These are phyloP conservation scores for Monilinia fructicola DNA, from an alignment of 2,329 filamentous ascomycete species.

Conservation along the genomic window DNA sequence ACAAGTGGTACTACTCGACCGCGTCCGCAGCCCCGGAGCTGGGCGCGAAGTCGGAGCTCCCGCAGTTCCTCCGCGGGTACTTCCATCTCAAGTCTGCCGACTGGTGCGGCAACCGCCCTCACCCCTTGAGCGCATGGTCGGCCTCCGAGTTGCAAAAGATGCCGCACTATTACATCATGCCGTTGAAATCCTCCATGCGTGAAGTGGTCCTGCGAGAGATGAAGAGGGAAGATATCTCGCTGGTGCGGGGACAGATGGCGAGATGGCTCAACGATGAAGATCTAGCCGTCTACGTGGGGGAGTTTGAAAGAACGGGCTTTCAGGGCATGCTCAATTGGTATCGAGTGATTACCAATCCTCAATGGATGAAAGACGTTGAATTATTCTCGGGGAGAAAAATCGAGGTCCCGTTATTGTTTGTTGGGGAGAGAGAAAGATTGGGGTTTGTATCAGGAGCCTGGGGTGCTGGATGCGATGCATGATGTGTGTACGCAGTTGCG, in stretches of 20 bases:
- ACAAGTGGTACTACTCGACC: slow-evolving; percentile 65
- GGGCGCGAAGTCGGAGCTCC: slow-evolving; percentile 52
- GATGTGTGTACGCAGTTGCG: slow-evolving; percentile 54
- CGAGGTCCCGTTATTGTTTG: slow-evolving; percentile 59
- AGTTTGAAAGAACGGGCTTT: slow-evolving; percentile 63
- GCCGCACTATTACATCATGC: slow-evolving; percentile 70
- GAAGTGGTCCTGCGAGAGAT: slow-evolving; percentile 56
- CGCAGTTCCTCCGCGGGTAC: slow-evolving; percentile 64
- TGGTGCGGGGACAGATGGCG: slow-evolving; percentile 41
- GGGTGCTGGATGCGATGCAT: slow-evolving; percentile 58
- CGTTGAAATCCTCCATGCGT: slow-evolving; percentile 56
- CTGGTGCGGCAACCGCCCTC: slow-evolving; percentile 56
- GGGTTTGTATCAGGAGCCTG: slow-evolving; percentile 67
- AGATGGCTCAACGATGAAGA: slow-evolving; percentile 60
- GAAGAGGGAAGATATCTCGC: slow-evolving; percentile 49
- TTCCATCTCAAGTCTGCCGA: slow-evolving; percentile 66
- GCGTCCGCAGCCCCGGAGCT: slow-evolving; percentile 49
- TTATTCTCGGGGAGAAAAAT: slow-evolving; percentile 61
- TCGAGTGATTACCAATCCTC: slow-evolving; percentile 54
- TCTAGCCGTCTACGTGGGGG: slow-evolving; percentile 58
- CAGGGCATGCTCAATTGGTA: slow-evolving; percentile 69
- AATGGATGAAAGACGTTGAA: slow-evolving; percentile 51
- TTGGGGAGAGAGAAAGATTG: slow-evolving; percentile 64
- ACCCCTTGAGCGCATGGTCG: slow-evolving; percentile 54
- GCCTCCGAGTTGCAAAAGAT: slow-evolving; percentile 58